These are phyloP conservation scores for Schizosaccharomyces lindneri DNA, from an alignment of 805 yeast genomes.

Conservation along the genomic window DNA sequence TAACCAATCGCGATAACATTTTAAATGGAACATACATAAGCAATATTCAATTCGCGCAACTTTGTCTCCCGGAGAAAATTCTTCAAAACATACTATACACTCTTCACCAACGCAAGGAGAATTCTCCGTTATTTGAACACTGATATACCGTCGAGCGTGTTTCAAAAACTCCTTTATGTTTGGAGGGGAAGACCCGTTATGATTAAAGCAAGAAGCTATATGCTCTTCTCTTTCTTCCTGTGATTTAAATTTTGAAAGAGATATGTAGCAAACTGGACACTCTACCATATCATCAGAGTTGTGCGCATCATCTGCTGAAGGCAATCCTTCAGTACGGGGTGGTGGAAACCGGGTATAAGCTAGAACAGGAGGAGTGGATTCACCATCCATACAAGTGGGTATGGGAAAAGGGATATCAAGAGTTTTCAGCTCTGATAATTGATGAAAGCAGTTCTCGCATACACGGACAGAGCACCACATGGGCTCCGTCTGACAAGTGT, in stretches of 20 bases:
- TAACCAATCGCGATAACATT: conserved; percentile 62
- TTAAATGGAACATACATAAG: conserved; percentile 67
- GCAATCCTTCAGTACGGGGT: no score
- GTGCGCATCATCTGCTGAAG: no score
- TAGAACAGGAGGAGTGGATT: neutral
- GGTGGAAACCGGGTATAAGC: no score
- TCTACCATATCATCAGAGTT: neutral
- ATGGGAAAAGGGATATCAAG: neutral
- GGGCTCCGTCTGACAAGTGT: neutral
- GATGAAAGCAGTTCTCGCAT: neutral
- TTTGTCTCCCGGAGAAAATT: conserved; percentile 58
- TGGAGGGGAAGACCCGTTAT: conserved; percentile 4
- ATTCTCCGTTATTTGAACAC: conserved; percentile 8
- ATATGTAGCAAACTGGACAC: neutral
- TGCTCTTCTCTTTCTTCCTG: neutral
- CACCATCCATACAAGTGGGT: neutral
- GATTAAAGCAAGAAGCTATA: conserved; percentile 1
- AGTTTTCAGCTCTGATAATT: neutral
- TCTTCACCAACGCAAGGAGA: conserved; percentile 25
- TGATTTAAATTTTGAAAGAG: neutral
- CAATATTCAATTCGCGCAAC: conserved; percentile 74
- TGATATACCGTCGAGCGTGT: conserved; percentile 6
- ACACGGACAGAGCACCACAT: neutral
- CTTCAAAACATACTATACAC: conserved; percentile 87
- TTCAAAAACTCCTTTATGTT: conserved; percentile 1